Evolutionary conservation across 495 filamentous ascomycete genomes (phyloP), one percentile per base, ranked within the genome.

Genomic region (Penicillium pulvis): DNA sequence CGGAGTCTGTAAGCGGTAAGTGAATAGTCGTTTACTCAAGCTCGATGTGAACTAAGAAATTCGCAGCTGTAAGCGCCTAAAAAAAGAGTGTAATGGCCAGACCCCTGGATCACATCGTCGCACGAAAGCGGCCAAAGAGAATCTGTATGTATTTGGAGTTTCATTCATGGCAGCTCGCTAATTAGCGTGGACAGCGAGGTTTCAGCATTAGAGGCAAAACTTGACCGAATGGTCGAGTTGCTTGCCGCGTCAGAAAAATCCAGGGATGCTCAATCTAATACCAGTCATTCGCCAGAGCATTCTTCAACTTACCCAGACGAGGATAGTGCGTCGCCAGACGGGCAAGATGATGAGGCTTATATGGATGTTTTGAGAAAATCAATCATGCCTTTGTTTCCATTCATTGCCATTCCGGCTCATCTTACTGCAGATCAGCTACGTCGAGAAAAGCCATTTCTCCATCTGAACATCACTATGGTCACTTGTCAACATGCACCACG

Each of bases 391-490:
- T 60, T 67, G n/a, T 77, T 78, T 41, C 75, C 75, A 10, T 78
- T 78, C 36, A 59, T 78, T 7, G 44, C 64, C 10, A 69, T 76
- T 3, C 62, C 71, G 5, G 12, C 58, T 3, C 6, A 60, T 31
- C 51, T 64, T n/a, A 73, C 69, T 0, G 63, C 65, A 12, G 61
- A 64, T 35, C 58, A 62, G 3, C 54, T 78, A 9, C 64, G 63
- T 5, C 66, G 59, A 44, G 70, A 66, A 39, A 69, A 68, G 33
- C 71, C 73, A 14, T 78, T 78, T 46, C 59, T 77, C 10, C 68
- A 71, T 12, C 55, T 75, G 26, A 71, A 68, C 14, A 69, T 78
- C 24, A 60, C 72, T 56, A 73, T 77, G 26, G 67, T 79, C 12
- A 61, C 73, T 0, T 72, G 68, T 31, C 59, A 66, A 16, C 50